These are phyloP conservation scores for Gliomastix tumulicola DNA, from an alignment of 2,329 filamentous ascomycete species.

Conservation along the genomic window DNA sequence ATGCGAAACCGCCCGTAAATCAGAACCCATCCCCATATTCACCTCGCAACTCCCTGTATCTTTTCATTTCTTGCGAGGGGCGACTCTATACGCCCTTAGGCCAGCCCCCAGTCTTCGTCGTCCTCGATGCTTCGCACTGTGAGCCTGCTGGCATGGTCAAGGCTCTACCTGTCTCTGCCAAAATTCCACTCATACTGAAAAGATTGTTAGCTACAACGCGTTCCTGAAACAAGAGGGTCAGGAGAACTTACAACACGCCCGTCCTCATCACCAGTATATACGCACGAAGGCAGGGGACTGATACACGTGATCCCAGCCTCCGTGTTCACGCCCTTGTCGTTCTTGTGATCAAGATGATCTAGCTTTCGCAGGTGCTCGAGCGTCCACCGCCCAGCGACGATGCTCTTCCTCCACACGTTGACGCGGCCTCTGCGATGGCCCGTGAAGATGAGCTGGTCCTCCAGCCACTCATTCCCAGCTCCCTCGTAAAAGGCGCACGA, in stretches of 20 bases:
- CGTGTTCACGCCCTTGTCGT: constrained; percentile 49
- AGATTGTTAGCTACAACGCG: constrained; percentile 6
- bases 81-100: too few species aligned
- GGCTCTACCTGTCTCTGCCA: constrained; percentile 43
- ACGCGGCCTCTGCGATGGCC: constrained; percentile 80
- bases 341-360: constrained; percentile 67
- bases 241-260: constrained; percentile 65
- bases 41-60: too few species aligned
- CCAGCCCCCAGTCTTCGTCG: too few species aligned
- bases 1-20: too few species aligned
- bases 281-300: constrained; percentile 69
- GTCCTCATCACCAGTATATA: constrained; percentile 93
- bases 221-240: neutral
- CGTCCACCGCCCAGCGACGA: constrained; percentile 57
- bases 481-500: constrained; percentile 92
- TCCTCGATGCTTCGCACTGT: neutral
- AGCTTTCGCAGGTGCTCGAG: constrained; percentile 75
- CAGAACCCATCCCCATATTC: too few species aligned
- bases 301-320: constrained; percentile 79
- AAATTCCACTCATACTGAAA: constrained; percentile 58
- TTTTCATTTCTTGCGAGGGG: too few species aligned
- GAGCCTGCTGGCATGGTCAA: neutral
- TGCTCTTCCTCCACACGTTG: constrained; percentile 63
- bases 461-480: constrained; percentile 82
- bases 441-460: constrained; percentile 79